phyloP scores from a whole-genome alignment of 129 eudicot species.

The Dittrichia graveolens region DNA sequence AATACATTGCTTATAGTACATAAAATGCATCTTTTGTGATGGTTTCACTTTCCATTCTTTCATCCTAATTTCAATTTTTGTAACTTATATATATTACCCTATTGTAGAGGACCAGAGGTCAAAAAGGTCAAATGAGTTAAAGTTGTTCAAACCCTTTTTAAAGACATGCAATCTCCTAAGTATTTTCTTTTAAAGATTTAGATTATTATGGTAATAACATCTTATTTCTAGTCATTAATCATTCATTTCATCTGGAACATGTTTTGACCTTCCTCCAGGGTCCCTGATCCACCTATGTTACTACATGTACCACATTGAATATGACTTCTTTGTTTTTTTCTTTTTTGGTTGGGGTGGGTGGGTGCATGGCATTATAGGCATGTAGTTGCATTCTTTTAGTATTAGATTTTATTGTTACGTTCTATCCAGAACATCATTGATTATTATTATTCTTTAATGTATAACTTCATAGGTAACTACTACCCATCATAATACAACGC shows the following conservation, averaged over 20 bases:
- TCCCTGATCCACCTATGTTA: neutral
- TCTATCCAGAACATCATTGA: neutral
- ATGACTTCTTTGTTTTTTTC: no score
- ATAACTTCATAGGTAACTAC: neutral
- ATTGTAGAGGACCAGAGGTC: no score
- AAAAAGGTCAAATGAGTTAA: neutral
- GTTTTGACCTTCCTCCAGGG: neutral
- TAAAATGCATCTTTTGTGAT: no score
- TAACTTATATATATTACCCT: no score
- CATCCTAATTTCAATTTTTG: no score
- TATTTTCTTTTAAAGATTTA: neutral
- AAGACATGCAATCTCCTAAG: neutral
- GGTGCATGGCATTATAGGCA: neutral
- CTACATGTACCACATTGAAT: neutral
- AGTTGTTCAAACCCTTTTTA: neutral
- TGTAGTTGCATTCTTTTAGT: slow-evolving; percentile 1
- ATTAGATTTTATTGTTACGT: slow-evolving; percentile 2
- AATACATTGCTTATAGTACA: no score
- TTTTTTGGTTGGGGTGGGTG: no score
- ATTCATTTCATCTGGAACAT: neutral
- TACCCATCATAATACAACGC: neutral
- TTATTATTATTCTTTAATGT: neutral
- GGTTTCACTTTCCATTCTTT: no score
- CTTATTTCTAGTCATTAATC: neutral
- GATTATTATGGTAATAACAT: neutral